These are phyloP conservation scores for cucumber (Cucumis sativus) DNA, from an alignment of 306 rosid genomes.

Conservation along the genomic window Cucumber_9930_V3 NC_026657.2:31652001-31652500, in stretches of 20 bases:
- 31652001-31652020: slow-evolving; percentile 59
- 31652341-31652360: too few species aligned
- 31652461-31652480: too few species aligned
- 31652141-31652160: neutral
- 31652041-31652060: neutral
- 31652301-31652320: neutral
- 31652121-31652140: too few species aligned
- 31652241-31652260: neutral
- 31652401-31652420: too few species aligned
- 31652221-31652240: neutral
- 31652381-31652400: too few species aligned
- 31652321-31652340: neutral
- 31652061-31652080: too few species aligned
- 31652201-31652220: neutral
- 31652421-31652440: too few species aligned
- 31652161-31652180: neutral
- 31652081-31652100: too few species aligned
- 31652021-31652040: neutral
- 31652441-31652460: too few species aligned
- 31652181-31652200: neutral
- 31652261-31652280: neutral
- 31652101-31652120: too few species aligned
- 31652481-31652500: too few species aligned
- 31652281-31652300: neutral
- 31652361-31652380: too few species aligned